Evolutionary conservation across 768 basidiomycete species (phyloP).

Genomic region (Sistotremastrum niveocremeum): DNA sequence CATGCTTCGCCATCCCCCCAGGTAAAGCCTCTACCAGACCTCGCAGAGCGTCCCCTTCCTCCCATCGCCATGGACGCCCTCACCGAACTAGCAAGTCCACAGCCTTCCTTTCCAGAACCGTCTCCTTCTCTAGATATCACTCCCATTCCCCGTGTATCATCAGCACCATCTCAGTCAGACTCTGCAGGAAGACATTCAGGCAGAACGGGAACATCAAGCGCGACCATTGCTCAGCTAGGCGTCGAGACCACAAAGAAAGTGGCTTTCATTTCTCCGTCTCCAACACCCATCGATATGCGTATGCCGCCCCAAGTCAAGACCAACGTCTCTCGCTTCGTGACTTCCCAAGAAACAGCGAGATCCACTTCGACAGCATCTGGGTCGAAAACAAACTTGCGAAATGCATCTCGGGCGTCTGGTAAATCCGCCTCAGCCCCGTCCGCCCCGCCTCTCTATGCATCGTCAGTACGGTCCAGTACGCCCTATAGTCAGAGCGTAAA

Average conservation of each 20-base stretch:
- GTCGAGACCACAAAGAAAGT: conserved; percentile 59
- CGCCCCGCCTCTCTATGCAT: conserved; percentile 27
- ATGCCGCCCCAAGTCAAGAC: conserved; percentile 35
- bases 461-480: conserved; percentile 64
- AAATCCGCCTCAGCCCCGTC: conserved; percentile 26
- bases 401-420: background rate
- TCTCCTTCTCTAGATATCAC: background rate
- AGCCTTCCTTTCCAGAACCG: background rate
- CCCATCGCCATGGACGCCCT: conserved; percentile 22
- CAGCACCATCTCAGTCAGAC: conserved; percentile 19
- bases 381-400: conserved; percentile 24
- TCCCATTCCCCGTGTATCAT: conserved; percentile 5
- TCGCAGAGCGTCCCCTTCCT: conserved; percentile 35
- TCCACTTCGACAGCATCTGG: conserved; percentile 51
- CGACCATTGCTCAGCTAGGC: conserved; percentile 23
- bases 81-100: conserved; percentile 5
- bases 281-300: conserved; percentile 39
- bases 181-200: conserved; percentile 23
- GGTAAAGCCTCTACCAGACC: conserved; percentile 60
- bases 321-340: conserved; percentile 61
- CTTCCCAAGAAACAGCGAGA: conserved; percentile 56
- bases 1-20: conserved; percentile 23
- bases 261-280: conserved; percentile 73
- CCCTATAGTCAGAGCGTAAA: conserved; percentile 72
- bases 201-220: conserved; percentile 25